Evolutionary conservation across 805 yeast genomes (phyloP), one percentile per base, ranked within the genome.

Genomic region (Scheffersomyces coipomensis): DNA sequence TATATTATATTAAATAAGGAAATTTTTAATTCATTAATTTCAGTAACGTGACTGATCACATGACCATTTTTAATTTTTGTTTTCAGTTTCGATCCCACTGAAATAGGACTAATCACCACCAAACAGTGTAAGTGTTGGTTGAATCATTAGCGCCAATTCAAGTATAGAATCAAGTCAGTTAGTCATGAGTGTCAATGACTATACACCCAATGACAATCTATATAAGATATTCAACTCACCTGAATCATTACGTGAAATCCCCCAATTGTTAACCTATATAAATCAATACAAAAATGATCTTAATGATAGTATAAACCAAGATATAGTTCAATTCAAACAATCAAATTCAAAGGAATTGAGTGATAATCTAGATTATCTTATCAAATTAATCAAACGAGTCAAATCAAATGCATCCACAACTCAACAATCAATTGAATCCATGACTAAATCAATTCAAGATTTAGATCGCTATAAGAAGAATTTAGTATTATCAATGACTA

Each of bases 381-480:
- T 79, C 13, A 42, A 54, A 0, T 70, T 76, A 34, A 76, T 82
- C 38, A 59, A 66, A 15, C 61, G 62, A 6, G 75, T 83, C 33
- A 73, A 76, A 45, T 38, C 48, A 5, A 61, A 76, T 33, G 79
- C 90, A 0, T 50, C 53, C 6, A 49, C 62, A 4, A 85, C 95
- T 0, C 88, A 84, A 43, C 44, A 60, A 4, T 73, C 80, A 3
- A 87, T 89, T 39, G 70, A 82, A 10, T 60, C 56, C 3, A 84
- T 88, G 77, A 91, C 97, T 0, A 71, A 78, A 3, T 84, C 83
- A 29, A 89, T 93, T 45, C 85, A 88, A 49, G 66, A 73, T 17
- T 70, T 93, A 43, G 98, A 93, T 60, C 78, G 77, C 36, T 82
- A 90, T 25, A 93, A 93, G 66, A 79, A 78, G 55, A 93, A 93